Evolutionary conservation across 148 eudicot genomes (phyloP), one percentile per base, ranked within the genome.

Genomic region (Mesembryanthemum crystallinum): DNA sequence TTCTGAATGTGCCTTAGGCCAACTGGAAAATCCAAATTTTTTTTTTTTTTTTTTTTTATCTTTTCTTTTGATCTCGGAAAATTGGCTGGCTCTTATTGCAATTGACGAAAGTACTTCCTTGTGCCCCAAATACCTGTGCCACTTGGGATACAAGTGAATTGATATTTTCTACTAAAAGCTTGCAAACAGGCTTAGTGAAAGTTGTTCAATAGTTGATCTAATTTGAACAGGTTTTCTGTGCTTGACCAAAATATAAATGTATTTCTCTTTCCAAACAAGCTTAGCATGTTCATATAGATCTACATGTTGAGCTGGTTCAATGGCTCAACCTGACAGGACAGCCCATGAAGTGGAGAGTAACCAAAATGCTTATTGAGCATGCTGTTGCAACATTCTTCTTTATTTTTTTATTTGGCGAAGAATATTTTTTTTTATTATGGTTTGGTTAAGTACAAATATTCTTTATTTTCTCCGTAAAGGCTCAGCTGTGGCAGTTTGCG

Each of bases 401-500:
- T n/a, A 45, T 12, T 27, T 11, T 65, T 14, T 62, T n/a, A n/a
- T n/a, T n/a, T n/a, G n/a, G 24, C 52, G 27, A 35, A 18, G 0
- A 17, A 8, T 68, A 8, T 1, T 11, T 45, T 8, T 45, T 6
- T 45, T 45, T 8, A 11, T 45, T 13, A 8, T 13, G 14, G 14
- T 75, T 30, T 73, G 12, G 58, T 45, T 42, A 20, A 39, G 18
- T 29, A 30, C 13, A 14, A n/a, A n/a, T 52, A 35, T 72, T 54
- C 45, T 67, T 42, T 55, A 3, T 60, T 35, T 43, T 42, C 15
- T 39, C 67, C 76, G n/a, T 85, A 55, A 76, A 95, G 99, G 91
- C 90, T 79, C 97, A 92, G 84, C 82, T 95, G 68, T 95, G 99
- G 99, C 99, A 89, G 80, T 89, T 95, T 82, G 96, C 97, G 45